Conservation (phyloP, 2,329 filamentous ascomycete species). For the Penicillium sp. region DNA sequence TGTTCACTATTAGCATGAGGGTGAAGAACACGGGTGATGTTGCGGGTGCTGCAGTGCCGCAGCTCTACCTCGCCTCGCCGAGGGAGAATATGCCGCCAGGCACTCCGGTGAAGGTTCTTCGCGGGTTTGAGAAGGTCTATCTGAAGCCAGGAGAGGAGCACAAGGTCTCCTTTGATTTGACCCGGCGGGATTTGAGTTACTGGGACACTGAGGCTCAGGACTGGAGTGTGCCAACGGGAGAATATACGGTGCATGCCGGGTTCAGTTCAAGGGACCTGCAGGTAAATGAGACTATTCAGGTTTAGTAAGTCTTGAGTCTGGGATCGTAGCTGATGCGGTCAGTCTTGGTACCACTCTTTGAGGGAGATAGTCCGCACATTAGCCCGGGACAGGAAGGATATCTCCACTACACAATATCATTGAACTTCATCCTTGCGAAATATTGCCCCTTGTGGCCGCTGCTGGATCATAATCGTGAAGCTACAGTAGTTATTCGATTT, state of each 20-base stretch:
- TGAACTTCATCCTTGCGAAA: no score
- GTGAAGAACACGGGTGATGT: conserved; percentile 73
- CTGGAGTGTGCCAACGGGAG: conserved; percentile 50
- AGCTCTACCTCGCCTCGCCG: conserved; percentile 48
- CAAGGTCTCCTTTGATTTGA: conserved; percentile 58
- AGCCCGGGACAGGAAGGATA: no score
- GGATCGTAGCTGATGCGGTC: no score
- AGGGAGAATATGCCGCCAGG: conserved; percentile 33
- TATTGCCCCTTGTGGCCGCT: no score
- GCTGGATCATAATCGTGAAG: no score
- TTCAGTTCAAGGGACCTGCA: conserved; percentile 3
- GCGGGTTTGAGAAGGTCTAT: conserved; percentile 65
- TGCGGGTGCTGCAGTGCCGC: conserved; percentile 72
- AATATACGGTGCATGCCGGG: conserved; percentile 3
- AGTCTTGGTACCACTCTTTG: no score
- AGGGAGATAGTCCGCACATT: no score
- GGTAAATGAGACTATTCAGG: no score
- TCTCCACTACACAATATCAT: no score
- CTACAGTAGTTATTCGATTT: no score
- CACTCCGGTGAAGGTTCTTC: conserved; percentile 56
- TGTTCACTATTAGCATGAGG: conserved; percentile 54
- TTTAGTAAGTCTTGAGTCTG: no score
- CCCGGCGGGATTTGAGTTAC: conserved; percentile 65
- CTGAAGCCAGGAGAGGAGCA: conserved; percentile 55
- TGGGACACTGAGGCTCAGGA: conserved; percentile 65